Base-by-base conservation (phyloP, 2,329 filamentous ascomycete genomes). In the Ceratocystis alfenasii region DNA sequence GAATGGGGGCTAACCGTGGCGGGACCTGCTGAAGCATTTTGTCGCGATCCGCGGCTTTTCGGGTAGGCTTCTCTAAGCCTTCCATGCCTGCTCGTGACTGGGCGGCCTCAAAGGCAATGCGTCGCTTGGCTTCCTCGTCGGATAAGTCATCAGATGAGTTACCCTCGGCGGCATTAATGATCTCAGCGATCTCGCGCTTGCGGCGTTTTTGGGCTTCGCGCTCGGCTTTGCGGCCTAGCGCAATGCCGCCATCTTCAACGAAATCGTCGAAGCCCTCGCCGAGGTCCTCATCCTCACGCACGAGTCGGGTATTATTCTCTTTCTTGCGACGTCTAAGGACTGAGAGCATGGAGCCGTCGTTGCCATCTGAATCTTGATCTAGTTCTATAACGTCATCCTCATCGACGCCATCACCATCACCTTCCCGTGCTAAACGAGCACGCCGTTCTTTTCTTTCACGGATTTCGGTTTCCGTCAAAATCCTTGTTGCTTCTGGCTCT, bases 201-300 rank as follows among this genome's bases (percentile, higher is more conserved):
- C 89, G 83, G 57, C 81, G 82, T 64, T 79, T 80, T 62, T 82
- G 78, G 0, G 83, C 87, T 70, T 90, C 89, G 22, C 83, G 84
- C 75, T 94, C 89, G 0, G 90, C 90, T 68, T 88, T 89, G 68
- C 82, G 85, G 44, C 91, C 90, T 0, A 96, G 79, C 1, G 89
- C 83, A 8, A 96, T 83, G 6, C 84, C 84, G 7, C 89, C 90
- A 72, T 96, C 90, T 50, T 94, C 89, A 7, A 94, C 89, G 71
- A 89, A 96, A 65, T 93, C 87, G 68, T 97, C 93, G 70, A 95
- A 97, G 0, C 91, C 92, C 76, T 97, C 94, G 46, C 89, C 89
- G 0, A 96, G 82, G 72, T 97, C 90, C 73, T 97, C 93, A 71
- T 97, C 93, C 44, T 96, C 91, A 53, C 81, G 83, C 5, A 91